Evolutionary conservation across 768 basidiomycete genomes (phyloP), one percentile per base, ranked within the genome.

Genomic region (Thelephora ganbajun): DNA sequence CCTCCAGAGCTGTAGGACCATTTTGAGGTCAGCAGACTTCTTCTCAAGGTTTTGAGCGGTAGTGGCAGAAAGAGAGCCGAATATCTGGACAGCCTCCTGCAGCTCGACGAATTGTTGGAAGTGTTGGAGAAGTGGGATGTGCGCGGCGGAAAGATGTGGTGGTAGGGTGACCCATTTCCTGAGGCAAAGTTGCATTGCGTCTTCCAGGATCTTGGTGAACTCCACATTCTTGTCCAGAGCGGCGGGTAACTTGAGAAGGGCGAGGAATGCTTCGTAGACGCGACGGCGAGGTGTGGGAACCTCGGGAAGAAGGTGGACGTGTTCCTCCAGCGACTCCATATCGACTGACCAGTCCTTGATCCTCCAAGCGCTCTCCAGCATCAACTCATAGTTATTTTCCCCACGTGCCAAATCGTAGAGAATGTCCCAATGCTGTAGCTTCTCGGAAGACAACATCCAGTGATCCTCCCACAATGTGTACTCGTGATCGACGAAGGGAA

Each of bases 381-480:
- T 71, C 36, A 99, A 67, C 58, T 99, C 96, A 49, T 89, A 79
- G 57, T 98, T 96, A 22, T 77, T 79, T 63, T 98, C 94, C 48
- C 71, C 77, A 54, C 80, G 80, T 1, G 90, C 91, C 16, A 99
- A 76, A 46, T 99, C 96, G 52, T 86, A 78, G 3, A 99, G 72
- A 18, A 85, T 77, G 50, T 99, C 96, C 96, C 96, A 99, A 52
- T 96, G 87, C 59, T 98, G 96, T 14, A 99, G 69, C 63, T 99
- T 99, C 66, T 94, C 89, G 0, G 91, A 83, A 1, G 92, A 76
- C 6, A 93, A 67, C 50, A 99, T 86, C 94, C 96, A 99, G 61
- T 99, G 96, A 61, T 99, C 96, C 57, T 99, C 96, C 96, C 96
- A 99, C 16, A 99, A 69, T 56, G 87, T 91, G 61, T 93, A 97